Evolutionary conservation across 495 filamentous ascomycete genomes (phyloP), one percentile per base, ranked within the genome.

Genomic region (Annulohypoxylon moriforme): DNA sequence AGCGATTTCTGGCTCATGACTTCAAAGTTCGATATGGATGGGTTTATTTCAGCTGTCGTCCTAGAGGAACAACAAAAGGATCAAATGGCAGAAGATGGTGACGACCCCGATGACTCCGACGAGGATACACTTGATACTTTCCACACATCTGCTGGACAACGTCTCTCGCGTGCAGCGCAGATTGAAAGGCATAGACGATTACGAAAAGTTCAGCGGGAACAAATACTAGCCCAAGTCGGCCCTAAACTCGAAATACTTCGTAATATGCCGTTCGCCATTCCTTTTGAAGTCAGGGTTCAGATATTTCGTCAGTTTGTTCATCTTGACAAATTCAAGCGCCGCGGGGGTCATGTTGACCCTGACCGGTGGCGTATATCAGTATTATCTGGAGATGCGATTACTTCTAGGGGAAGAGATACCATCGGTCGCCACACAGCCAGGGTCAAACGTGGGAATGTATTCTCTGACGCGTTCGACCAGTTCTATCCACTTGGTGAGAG

Each of bases 191-290:
- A 90, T 36, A 85, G 86, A 67, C 82, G 85, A 29, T 83, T 87
- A 55, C 91, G 88, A 63, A 89, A 88, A 73, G 86, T 85, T 20
- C 87, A 88, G 13, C 84, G 90, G 6, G 85, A 89, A 53, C 89
- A 91, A 65, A 85, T 92, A 47, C 81, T 96, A 13, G 91, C 93
- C 22, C 83, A 89, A 22, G 89, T 96, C 34, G 92, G 91, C 1
- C 94, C 96, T 1, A 88, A 93, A 66, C 84, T 97, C 8, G 94
- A 98, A 79, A 93, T 99, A 13, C 81, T 99, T 31, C 90, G 93
- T 50, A 94, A 98, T 74, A 95, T 99, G 91, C 96, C 96, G 0
- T 99, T 98, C 74, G 92, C 95, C 71, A 96, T 98, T 59, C 96
- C 96, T 0, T 99, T 99, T 66, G 84, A 90, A 7, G 96, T 93